Percentiles rank a stretch among this genome's conserved stretches.
phyloP scores from a whole-genome alignment of 306 rosid genomes.

The Aeschynomene evenia region DNA sequence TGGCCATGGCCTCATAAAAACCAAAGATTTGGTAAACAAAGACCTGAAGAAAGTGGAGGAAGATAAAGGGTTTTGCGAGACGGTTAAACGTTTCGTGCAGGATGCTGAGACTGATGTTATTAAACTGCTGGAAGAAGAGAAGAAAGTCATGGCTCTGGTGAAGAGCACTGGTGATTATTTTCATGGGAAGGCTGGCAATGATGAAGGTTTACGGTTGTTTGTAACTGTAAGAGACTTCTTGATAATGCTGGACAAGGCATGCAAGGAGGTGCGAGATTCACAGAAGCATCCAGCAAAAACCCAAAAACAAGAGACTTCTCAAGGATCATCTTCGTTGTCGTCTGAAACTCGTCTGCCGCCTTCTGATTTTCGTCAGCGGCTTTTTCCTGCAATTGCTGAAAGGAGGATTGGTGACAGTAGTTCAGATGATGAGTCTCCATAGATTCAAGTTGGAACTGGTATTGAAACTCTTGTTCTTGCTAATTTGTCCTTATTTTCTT shows the following conservation, averaged over 20 bases:
- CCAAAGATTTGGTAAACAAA: constrained; percentile 52
- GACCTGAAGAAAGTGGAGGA: constrained; percentile 49
- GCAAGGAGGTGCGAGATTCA: constrained; percentile 63
- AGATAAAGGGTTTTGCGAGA: constrained; percentile 52
- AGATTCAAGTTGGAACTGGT: constrained; percentile 51
- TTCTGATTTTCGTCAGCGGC: constrained; percentile 51
- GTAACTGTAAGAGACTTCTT: constrained; percentile 78
- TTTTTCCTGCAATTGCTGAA: constrained; percentile 73
- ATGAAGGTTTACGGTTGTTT: constrained; percentile 83
- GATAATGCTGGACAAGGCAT: constrained; percentile 72
- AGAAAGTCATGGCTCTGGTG: constrained; percentile 73
- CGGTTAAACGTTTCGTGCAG: constrained; percentile 59
- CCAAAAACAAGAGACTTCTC: constrained; percentile 46
- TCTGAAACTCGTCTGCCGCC: constrained; percentile 46
- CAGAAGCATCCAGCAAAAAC: constrained; percentile 44
- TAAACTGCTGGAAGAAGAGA: constrained; percentile 72
- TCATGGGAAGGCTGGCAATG: constrained; percentile 77
- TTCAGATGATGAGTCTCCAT: constrained; percentile 85
- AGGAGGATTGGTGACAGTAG: constrained; percentile 59
- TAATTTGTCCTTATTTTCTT: constrained; percentile 5
- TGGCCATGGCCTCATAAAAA: constrained; percentile 47
- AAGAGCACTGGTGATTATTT: constrained; percentile 94
- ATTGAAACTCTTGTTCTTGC: constrained; percentile 23
- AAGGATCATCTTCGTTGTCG: constrained; percentile 43
- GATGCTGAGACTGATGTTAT: constrained; percentile 61